Base-by-base conservation (phyloP, 257 asterid genomes). In the Penstemon newberryi region DNA sequence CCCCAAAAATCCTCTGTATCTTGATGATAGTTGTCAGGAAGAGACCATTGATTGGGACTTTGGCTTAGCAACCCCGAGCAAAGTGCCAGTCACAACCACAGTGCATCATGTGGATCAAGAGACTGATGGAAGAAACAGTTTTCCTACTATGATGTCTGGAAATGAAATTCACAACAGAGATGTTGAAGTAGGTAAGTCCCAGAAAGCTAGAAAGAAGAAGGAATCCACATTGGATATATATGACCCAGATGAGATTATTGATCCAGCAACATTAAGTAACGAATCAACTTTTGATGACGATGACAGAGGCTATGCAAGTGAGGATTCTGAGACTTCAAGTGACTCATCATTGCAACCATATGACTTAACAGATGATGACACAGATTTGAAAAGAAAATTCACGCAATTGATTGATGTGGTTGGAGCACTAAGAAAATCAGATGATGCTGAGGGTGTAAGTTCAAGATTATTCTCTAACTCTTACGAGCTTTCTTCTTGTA, bases 401-500 rank as follows among this genome's bases (percentile, higher is more conserved):
- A 82, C 95, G 7, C 97, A 93, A 82, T 81, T 93, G 86, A 85
- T 83, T 80, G 99, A 93, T 80, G 89, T 93, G 77, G 92, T 90
- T 74, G 96, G 83, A 69, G 95, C 99, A 13, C 81, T 93, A 19
- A 84, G 96, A 78, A 93, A 90, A 74, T 78, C 97, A 37, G 96
- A 93, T 81, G 99, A 93, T 77, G 85, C 84, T 55, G 96, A 88
- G 73, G 97, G 91, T 59, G 99, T 93, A 80, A 85, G 98, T 88
- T 64, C 72, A 54, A 67, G 41, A 76, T 42, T 55, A 73, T 51
- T 58, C 60, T 19, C 18, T 37, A 38, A 49, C 64, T 57, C 70
- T 45, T 12, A 25, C 66, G 43, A 56, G 49, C 40, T 15, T 53
- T 67, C 13, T 74, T 59, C 33, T 42, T 65, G 49, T 45, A 58